Evolutionary conservation across 805 yeast species (phyloP).

Genomic region (Brettanomyces nanus): DNA sequence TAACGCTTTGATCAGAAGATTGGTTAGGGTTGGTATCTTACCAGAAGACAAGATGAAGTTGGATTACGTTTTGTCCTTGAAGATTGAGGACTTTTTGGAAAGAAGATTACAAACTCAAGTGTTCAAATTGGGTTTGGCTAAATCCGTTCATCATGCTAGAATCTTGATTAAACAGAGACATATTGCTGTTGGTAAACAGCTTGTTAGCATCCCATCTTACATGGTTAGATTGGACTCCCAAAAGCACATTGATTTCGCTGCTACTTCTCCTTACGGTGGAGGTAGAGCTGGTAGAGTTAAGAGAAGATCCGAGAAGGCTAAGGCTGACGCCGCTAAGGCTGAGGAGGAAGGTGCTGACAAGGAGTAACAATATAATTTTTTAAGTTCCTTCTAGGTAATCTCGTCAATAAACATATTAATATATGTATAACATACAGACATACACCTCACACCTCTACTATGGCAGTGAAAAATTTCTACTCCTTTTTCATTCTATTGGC

Average conservation of each 20-base stretch:
- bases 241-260: conserved; percentile 99
- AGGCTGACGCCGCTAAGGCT: conserved; percentile 62
- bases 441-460: no score
- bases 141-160: conserved; percentile 99
- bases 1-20: conserved; percentile 99
- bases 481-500: no score
- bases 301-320: conserved; percentile 78
- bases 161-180: conserved; percentile 98
- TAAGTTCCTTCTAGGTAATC: no score
- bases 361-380: conserved; percentile 5
- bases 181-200: conserved; percentile 99
- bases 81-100: conserved; percentile 98
- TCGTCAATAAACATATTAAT: no score
- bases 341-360: conserved; percentile 35
- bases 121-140: conserved; percentile 98
- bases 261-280: conserved; percentile 99
- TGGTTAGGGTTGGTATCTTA: conserved; percentile 98
- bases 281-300: conserved; percentile 99
- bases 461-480: conserved; percentile 1
- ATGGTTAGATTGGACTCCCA: conserved; percentile 99
- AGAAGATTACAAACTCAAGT: conserved; percentile 99
- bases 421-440: no score
- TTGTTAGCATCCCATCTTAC: conserved; percentile 98
- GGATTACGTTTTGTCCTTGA: conserved; percentile 98
- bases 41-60: conserved; percentile 99